These are phyloP conservation scores for Tetracentron sinense DNA, from an alignment of 164 flowering plant genomes.

Conservation along the genomic window DNA sequence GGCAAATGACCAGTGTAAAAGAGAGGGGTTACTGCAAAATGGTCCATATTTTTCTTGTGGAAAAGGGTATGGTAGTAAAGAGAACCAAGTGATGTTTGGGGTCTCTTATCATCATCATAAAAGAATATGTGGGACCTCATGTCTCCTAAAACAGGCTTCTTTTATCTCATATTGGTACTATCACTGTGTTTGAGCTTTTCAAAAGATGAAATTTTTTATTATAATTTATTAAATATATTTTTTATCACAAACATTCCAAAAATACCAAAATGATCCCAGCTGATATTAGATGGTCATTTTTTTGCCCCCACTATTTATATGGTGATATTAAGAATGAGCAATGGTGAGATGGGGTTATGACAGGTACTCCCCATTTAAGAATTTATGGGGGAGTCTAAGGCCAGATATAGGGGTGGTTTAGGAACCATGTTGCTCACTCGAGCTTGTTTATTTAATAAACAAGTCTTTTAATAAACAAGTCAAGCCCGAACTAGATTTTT, in stretches of 20 bases:
- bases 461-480: too few species aligned
- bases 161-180: constrained; percentile 6
- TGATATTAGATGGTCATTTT: neutral
- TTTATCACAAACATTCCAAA: neutral
- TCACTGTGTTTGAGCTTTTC: constrained; percentile 12
- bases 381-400: neutral
- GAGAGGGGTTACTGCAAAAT: neutral
- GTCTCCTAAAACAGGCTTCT: constrained; percentile 14
- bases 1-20: neutral
- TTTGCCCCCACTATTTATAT: neutral
- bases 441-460: too few species aligned
- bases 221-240: neutral
- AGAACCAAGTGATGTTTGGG: neutral
- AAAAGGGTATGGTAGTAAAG: neutral
- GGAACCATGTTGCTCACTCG: too few species aligned
- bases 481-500: too few species aligned
- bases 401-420: too few species aligned
- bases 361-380: neutral
- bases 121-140: constrained; percentile 10
- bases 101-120: constrained; percentile 18
- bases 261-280: neutral
- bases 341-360: neutral
- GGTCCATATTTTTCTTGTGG: neutral
- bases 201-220: constrained; percentile 7
- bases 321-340: neutral